Percentiles rank a stretch among this genome's conserved stretches.
phyloP scores from a whole-genome alignment of 805 yeast genomes.

The Yamadazyma scolyti region DNA sequence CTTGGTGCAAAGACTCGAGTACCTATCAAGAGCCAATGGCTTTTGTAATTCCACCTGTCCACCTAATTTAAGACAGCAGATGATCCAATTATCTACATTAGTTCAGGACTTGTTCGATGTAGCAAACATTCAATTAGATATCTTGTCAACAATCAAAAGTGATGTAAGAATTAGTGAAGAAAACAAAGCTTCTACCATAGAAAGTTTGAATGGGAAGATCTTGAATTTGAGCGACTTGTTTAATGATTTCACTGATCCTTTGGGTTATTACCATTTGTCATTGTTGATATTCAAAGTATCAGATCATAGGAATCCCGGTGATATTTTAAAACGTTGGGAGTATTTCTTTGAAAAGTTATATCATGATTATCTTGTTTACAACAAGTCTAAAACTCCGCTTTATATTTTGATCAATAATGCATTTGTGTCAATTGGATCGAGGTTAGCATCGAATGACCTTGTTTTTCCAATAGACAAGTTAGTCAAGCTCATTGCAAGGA shows the following conservation, averaged over 20 bases:
- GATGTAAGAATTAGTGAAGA: slow-evolving; percentile 49
- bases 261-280: slow-evolving; percentile 83
- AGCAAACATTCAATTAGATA: slow-evolving; percentile 77
- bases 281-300: slow-evolving; percentile 75
- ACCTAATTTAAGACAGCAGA: slow-evolving; percentile 70
- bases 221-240: slow-evolving; percentile 73
- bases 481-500: slow-evolving; percentile 59
- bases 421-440: slow-evolving; percentile 54
- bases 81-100: slow-evolving; percentile 63
- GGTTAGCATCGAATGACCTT: slow-evolving; percentile 63
- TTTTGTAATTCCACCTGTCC: slow-evolving; percentile 84
- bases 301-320: slow-evolving; percentile 81
- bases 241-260: slow-evolving; percentile 82
- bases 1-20: slow-evolving; percentile 77
- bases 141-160: slow-evolving; percentile 44
- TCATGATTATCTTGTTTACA: slow-evolving; percentile 23
- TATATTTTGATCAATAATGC: slow-evolving; percentile 34
- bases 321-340: slow-evolving; percentile 78
- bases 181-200: slow-evolving; percentile 48
- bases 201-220: slow-evolving; percentile 59
- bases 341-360: slow-evolving; percentile 54
- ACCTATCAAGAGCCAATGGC: slow-evolving; percentile 86
- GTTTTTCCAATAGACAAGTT: slow-evolving; percentile 77
- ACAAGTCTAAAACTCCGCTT: slow-evolving; percentile 31
- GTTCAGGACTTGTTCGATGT: slow-evolving; percentile 83